Percentiles rank a stretch among this genome's conserved stretches.
phyloP scores from a whole-genome alignment of 176 grass and related monocot genomes.

The Aegilops longissima region DNA sequence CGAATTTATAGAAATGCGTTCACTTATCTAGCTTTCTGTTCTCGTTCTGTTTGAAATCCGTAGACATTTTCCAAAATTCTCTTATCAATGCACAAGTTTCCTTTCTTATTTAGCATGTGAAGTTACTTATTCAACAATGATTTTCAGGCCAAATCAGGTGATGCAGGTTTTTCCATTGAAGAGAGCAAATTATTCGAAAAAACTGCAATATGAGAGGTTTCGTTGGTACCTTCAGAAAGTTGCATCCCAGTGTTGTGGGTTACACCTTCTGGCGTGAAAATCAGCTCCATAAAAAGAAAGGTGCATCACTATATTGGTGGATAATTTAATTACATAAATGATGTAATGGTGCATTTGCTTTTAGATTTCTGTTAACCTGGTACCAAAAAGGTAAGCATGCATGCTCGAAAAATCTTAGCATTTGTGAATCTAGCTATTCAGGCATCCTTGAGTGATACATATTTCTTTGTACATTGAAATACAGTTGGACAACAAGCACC shows the following conservation, averaged over 20 bases:
- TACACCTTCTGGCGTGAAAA: conserved; percentile 91
- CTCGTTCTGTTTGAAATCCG: neutral
- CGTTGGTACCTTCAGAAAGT: conserved; percentile 78
- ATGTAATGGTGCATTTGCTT: neutral
- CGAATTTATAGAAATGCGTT: conserved; percentile 60
- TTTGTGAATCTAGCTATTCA: neutral
- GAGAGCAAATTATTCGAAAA: conserved; percentile 75
- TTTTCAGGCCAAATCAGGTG: conserved; percentile 70
- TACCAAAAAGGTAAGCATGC: neutral
- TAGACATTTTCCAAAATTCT: neutral
- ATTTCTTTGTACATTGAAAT: neutral
- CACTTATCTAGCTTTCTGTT: conserved; percentile 13
- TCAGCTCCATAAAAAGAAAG: conserved; percentile 41
- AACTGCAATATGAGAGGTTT: conserved; percentile 57
- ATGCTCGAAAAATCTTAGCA: neutral
- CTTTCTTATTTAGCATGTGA: neutral
- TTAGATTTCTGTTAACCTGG: neutral
- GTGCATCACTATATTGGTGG: neutral
- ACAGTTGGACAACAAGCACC: neutral
- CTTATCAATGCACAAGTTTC: neutral
- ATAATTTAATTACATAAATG: neutral
- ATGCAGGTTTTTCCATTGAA: conserved; percentile 80
- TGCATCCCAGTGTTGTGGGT: conserved; percentile 69
- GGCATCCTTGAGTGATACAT: neutral
- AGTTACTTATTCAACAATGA: neutral